Conservation (phyloP, 2,329 filamentous ascomycete genomes). For the Aspergillus pseudotamarii region DNA sequence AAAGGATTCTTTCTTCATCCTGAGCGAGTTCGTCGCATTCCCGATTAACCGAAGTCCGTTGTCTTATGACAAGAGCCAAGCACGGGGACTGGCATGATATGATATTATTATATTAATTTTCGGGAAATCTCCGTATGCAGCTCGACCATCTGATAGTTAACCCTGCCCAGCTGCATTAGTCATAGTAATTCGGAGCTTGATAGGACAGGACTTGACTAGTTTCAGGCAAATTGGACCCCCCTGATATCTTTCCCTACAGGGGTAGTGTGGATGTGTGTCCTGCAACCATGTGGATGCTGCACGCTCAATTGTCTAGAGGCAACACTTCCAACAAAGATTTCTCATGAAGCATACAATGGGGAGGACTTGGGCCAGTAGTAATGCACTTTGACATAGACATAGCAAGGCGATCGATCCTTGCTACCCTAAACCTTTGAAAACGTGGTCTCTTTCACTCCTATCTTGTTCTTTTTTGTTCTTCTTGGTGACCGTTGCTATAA, state of each 20-base stretch:
- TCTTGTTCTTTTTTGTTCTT: background rate
- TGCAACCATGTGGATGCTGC: background rate
- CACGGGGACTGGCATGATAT: background rate
- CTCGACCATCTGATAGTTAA: background rate
- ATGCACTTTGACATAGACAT: background rate
- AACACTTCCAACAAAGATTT: background rate
- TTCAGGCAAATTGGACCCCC: background rate
- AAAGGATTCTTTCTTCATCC: background rate
- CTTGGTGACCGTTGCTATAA: background rate
- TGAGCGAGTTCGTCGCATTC: background rate
- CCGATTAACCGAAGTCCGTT: background rate
- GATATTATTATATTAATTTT: background rate
- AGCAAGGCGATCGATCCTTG: background rate
- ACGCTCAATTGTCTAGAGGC: background rate
- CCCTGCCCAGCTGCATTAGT: background rate
- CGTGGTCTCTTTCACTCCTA: background rate
- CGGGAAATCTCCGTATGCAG: background rate
- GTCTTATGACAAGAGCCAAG: background rate
- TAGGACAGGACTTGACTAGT: background rate
- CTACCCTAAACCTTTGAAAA: background rate
- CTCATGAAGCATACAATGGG: background rate
- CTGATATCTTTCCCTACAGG: background rate
- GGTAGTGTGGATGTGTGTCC: too few species aligned
- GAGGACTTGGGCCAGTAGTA: background rate
- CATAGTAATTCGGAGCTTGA: background rate